Evolutionary conservation across 2,329 filamentous ascomycete genomes (phyloP), one percentile per base, ranked within the genome.

Genomic region (Pezizomycotina sp.): DNA sequence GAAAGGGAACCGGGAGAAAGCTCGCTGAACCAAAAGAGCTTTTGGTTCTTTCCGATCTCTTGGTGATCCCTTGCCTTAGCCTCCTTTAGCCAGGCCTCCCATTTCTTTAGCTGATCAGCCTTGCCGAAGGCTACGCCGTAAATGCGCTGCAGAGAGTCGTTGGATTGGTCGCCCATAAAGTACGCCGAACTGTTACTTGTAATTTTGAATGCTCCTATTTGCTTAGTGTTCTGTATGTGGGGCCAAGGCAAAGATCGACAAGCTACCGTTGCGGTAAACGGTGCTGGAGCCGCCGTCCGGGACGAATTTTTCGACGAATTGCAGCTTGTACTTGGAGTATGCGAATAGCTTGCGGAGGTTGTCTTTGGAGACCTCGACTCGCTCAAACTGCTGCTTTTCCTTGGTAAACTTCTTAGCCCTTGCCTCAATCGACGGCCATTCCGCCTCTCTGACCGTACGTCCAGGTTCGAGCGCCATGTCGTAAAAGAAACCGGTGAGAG

Each of bases 241-340:
- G 89, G 89, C 89, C 89, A 56, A 83, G 72, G 65, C 89, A 95
- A 46, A 95, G 64, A 68, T 98, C 89, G 53, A 95, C 92, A 95
- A 65, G 9, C 83, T 83, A 40, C 89, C 89, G 53, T 83, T 91
- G 47, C 82, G 74, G 60, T 95, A 98, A 25, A 95, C 86, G 6
- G 89, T 95, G 56, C 82, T 92, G 55, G 69, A 81, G 37, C 82
- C 84, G 50, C 82, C 83, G 50, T 92, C 82, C 24, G 75, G 66
- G 43, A 95, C 80, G 60, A 91, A 83, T 63, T 83, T 78, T 51
- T 82, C 77, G 62, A 98, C 95, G 59, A 95, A 92, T 58, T 93
- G 80, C 57, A 92, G 74, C 70, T 98, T 95, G 66, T 92, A 95
- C 58, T 89, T 89, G 68, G 91, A 93, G 67, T 92, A 91, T 51